These are phyloP conservation scores for Ailanthus altissimus DNA, from an alignment of 345 rosid genomes.

Conservation along the genomic window DNA sequence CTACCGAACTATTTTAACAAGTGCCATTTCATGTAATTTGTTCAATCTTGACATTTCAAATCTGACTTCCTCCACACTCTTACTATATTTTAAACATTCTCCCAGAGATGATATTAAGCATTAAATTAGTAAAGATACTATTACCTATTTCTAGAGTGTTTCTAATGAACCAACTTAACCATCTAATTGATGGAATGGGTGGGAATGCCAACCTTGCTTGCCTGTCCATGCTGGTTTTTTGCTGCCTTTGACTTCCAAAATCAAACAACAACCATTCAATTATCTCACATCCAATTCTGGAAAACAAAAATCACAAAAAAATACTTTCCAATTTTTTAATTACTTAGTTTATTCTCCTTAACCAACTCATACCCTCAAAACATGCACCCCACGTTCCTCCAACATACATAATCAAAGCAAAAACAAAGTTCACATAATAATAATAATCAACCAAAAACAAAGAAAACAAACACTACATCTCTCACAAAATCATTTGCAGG, in stretches of 20 bases:
- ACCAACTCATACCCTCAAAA: slow-evolving; percentile 30
- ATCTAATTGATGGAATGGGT: too few relatives aligned
- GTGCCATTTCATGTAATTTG: too few relatives aligned
- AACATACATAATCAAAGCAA: slow-evolving; percentile 5
- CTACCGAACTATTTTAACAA: too few relatives aligned
- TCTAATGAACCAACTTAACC: too few relatives aligned
- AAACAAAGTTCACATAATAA: slow-evolving; percentile 17
- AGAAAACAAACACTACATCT: not conserved
- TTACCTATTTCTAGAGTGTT: too few relatives aligned
- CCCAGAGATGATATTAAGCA: too few relatives aligned
- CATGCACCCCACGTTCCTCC: slow-evolving; percentile 63
- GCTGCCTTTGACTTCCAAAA: slow-evolving; percentile 33
- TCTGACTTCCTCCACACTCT: too few relatives aligned
- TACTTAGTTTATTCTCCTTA: slow-evolving; percentile 5
- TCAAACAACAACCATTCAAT: slow-evolving; percentile 30
- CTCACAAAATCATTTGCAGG: slow-evolving; percentile 18
- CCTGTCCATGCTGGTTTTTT: slow-evolving; percentile 26
- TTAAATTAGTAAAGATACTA: too few relatives aligned
- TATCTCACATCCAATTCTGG: not conserved
- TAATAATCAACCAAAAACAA: not conserved
- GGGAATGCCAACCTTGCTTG: not conserved
- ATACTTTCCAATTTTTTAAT: not conserved
- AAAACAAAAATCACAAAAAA: slow-evolving; percentile 4
- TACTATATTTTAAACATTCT: too few relatives aligned
- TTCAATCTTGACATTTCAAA: too few relatives aligned